Conservation (phyloP, 139 green algal genomes). For the Parachlorella kessleri region DNA sequence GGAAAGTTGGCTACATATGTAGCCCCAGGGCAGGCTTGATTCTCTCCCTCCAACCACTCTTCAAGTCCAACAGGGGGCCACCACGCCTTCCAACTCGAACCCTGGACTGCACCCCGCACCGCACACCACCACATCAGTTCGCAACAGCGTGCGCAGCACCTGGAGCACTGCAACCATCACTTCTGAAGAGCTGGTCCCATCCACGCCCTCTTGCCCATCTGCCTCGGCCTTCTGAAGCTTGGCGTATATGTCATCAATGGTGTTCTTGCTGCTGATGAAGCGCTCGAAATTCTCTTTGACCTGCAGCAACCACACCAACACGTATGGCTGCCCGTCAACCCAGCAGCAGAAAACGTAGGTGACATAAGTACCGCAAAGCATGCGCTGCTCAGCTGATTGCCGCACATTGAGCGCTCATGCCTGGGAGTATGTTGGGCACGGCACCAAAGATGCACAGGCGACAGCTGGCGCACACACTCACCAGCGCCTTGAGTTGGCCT, state of each 20-base stretch:
- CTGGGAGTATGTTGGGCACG: too few species aligned
- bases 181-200: constrained; percentile 35
- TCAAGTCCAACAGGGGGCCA: too few species aligned
- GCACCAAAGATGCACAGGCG: too few species aligned
- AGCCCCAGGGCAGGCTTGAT: too few species aligned
- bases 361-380: too few species aligned
- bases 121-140: background rate
- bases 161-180: constrained; percentile 34
- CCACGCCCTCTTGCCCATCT: constrained; percentile 27
- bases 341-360: too few species aligned
- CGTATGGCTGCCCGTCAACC: too few species aligned
- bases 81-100: background rate
- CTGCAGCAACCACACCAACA: constrained; percentile 27
- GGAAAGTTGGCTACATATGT: too few species aligned
- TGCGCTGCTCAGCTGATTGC: too few species aligned
- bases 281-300: constrained; percentile 92
- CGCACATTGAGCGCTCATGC: too few species aligned
- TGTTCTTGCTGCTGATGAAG: constrained; percentile 90
- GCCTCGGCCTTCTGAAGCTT: constrained; percentile 58
- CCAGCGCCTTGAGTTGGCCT: constrained; percentile 78
- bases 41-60: too few species aligned
- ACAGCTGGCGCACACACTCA: constrained; percentile 29
- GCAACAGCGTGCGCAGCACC: too few species aligned
- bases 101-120: background rate
- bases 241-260: constrained; percentile 80